Evolutionary conservation across 306 rosid genomes (phyloP).

Genomic region (Trifolium pratense): DNA sequence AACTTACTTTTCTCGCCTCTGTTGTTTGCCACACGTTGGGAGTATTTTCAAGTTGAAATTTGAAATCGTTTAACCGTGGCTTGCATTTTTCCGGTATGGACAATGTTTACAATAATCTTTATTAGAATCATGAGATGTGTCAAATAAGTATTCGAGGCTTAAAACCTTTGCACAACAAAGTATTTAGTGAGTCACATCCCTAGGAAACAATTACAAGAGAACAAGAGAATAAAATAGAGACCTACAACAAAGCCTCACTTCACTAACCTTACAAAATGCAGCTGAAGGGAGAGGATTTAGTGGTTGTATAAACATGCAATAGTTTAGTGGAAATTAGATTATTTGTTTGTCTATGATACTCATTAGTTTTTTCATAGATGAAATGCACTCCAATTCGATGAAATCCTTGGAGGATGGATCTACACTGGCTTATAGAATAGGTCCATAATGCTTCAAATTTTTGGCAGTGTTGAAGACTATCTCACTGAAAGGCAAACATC

Average conservation of each 20-base stretch:
- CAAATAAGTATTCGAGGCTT: background rate
- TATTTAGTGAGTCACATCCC: background rate
- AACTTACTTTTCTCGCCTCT: background rate
- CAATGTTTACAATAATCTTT: constrained; percentile 16
- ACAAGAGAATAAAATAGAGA: constrained; percentile 9
- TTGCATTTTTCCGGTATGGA: constrained; percentile 6
- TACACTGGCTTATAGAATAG: constrained; percentile 31
- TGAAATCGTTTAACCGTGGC: constrained; percentile 10
- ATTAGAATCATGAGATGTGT: constrained; percentile 6
- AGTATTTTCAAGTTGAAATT: constrained; percentile 24
- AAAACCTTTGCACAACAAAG: constrained; percentile 11
- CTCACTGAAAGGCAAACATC: constrained; percentile 5
- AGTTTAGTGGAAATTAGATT: background rate
- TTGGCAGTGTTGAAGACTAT: constrained; percentile 10
- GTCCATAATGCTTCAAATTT: constrained; percentile 2
- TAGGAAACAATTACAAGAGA: background rate
- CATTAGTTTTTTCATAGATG: constrained; percentile 4
- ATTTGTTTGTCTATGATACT: constrained; percentile 22
- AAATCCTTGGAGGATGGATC: constrained; percentile 34
- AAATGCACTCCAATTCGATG: constrained; percentile 15
- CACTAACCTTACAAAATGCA: constrained; percentile 3
- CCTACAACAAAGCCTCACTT: background rate
- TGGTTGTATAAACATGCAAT: background rate
- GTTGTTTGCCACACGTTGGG: constrained; percentile 1
- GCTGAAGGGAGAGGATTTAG: constrained; percentile 3